These are phyloP conservation scores for Amanita jacksonii DNA, from an alignment of 768 basidiomycete species.

Conservation along the genomic window DNA sequence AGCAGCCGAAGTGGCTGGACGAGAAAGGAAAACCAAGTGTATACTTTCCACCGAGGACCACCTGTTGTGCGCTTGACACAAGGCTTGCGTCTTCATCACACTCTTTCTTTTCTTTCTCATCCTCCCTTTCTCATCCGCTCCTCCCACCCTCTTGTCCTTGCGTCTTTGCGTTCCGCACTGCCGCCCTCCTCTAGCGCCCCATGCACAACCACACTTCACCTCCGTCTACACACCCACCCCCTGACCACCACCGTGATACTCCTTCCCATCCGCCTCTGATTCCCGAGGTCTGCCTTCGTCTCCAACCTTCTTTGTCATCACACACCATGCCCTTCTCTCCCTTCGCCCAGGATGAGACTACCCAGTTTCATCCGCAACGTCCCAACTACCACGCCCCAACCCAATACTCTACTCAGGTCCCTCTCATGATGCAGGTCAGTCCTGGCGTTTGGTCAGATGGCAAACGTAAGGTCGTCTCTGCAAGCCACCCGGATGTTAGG, in stretches of 20 bases:
- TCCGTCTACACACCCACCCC: slow-evolving; percentile 13
- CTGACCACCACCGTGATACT: slow-evolving; percentile 8
- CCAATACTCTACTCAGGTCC: slow-evolving; percentile 16
- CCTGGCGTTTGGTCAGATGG: slow-evolving; percentile 33
- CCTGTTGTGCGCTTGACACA: slow-evolving; percentile 19
- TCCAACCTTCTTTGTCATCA: background rate
- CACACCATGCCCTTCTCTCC: background rate
- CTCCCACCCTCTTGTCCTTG: slow-evolving; percentile 6
- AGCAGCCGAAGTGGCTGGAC: slow-evolving; percentile 1
- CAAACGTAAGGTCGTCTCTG: slow-evolving; percentile 30
- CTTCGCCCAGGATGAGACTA: slow-evolving; percentile 10
- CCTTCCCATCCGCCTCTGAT: background rate
- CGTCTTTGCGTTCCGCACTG: slow-evolving; percentile 12
- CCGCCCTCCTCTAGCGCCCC: slow-evolving; percentile 12
- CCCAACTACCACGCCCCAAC: slow-evolving; percentile 12
- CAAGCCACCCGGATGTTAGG: slow-evolving; percentile 38
- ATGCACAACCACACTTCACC: slow-evolving; percentile 10
- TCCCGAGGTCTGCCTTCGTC: background rate
- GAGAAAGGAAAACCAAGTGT: slow-evolving; percentile 27
- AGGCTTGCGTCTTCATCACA: slow-evolving; percentile 14
- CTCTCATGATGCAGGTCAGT: slow-evolving; percentile 20
- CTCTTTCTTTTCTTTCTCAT: slow-evolving; percentile 8
- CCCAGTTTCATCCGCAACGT: slow-evolving; percentile 14
- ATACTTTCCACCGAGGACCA: slow-evolving; percentile 17
- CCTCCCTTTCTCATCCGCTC: slow-evolving; percentile 5